A percentile compares a stretch with the other conserved stretches of the same genome.
phyloP scores from a whole-genome alignment of 139 green algal genomes.

The Raphidocelis subcapitata region DNA sequence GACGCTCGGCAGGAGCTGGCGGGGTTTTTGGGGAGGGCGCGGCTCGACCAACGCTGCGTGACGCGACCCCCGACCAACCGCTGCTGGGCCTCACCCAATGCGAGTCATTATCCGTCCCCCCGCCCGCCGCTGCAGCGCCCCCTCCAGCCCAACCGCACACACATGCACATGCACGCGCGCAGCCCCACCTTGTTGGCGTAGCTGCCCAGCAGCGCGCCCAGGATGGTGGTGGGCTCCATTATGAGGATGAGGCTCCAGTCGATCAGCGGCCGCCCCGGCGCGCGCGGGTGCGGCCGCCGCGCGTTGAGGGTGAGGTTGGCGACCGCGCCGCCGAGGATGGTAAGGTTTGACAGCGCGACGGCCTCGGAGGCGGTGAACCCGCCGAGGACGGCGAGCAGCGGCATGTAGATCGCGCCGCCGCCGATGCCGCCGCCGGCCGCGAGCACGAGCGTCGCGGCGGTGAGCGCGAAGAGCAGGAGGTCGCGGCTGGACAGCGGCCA shows the following conservation, averaged over 20 bases:
- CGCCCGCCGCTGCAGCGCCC: no score
- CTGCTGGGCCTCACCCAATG: no score
- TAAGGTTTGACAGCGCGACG: conserved; percentile 67
- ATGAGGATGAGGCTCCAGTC: conserved; percentile 71
- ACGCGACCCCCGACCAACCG: no score
- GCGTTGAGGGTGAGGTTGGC: conserved; percentile 61
- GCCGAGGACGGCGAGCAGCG: background rate
- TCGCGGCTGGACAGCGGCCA: conserved; percentile 28
- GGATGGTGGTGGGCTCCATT: conserved; percentile 68
- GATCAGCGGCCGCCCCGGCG: conserved; percentile 41
- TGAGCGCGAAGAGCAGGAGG: conserved; percentile 11
- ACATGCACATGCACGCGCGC: no score
- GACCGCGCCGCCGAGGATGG: conserved; percentile 58
- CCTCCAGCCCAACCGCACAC: no score
- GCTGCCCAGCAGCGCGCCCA: conserved; percentile 54
- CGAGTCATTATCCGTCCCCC: no score
- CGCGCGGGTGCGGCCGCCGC: conserved; percentile 35
- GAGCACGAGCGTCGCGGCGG: conserved; percentile 37
- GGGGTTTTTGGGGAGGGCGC: no score
- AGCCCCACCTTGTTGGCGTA: conserved; percentile 52
- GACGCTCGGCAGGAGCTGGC: conserved; percentile 52
- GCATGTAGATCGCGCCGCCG: conserved; percentile 45
- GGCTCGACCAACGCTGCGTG: no score
- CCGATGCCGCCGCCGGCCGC: conserved; percentile 57
- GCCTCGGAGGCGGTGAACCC: conserved; percentile 37